Evolutionary conservation across 129 eudicot genomes (phyloP), one percentile per base, ranked within the genome.

Genomic region (Flaveria linearis): DNA sequence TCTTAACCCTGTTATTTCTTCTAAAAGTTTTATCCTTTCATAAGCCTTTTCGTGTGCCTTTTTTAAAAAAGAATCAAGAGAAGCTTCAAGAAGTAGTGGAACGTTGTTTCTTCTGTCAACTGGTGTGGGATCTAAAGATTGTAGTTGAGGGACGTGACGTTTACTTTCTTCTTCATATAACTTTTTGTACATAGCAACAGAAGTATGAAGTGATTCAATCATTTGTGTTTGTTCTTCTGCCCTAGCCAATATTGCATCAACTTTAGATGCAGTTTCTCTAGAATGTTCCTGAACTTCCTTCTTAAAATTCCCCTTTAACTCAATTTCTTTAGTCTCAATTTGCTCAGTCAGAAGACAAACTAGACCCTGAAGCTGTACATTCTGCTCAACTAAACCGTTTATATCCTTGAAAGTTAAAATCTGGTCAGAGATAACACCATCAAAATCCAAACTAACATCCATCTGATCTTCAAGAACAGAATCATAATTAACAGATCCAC

Each of bases 371-470:
- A 91, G 87, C 86, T 94, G 92, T 52, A 88, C 96, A 79, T 91
- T 94, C 83, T 94, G 96, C 81, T 91, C 98, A 72, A 94, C 98
- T 23, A 94, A 83, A 16, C 96, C 96, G 72, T 89, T 91, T 69
- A 94, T 94, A 76, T 94, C 98, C 64, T 83, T 91, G 20, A 87
- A 92, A 70, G 87, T 90, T 76, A 90, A 75, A 90, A 85, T 77
- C 23, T 83, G 83, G 23, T 87, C 91, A 25, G 97, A 73, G 42
- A 87, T 81, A 68, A 88, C 80, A 41, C 72, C 61, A 22, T 89
- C 91, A 23, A 67, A 73, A 69, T 81, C 90, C 9, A 85, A 56
- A 57, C 56, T 75, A 23, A 71, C 82, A 69, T 20, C 74, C 43
- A 74, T 42, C 26, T 77, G 76, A 33, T 18, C 69, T 23, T 58